A percentile compares a stretch with the other conserved stretches of the same genome.
phyloP scores from a whole-genome alignment of 2,329 filamentous ascomycete species.

The Colletotrichum acutatum region DNA sequence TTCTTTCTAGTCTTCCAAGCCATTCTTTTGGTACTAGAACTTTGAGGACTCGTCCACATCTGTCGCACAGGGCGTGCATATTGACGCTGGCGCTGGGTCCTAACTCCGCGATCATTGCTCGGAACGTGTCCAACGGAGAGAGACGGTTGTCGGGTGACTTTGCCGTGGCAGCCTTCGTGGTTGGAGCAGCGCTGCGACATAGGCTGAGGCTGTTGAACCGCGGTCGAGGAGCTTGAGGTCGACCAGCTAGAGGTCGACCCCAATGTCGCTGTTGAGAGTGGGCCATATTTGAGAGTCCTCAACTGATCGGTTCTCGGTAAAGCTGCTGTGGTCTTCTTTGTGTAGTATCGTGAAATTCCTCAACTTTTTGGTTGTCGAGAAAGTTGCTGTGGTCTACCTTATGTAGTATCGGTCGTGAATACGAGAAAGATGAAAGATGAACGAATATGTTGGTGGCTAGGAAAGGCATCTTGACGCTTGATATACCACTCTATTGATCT shows the following conservation, averaged over 20 bases:
- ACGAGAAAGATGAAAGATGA: too few relatives aligned
- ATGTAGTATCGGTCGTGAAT: too few relatives aligned
- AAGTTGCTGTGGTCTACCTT: too few relatives aligned
- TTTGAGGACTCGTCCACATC: neutral
- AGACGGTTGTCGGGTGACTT: neutral
- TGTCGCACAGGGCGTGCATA: neutral
- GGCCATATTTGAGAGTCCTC: neutral
- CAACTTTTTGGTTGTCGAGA: too few relatives aligned
- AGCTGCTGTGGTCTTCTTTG: too few relatives aligned
- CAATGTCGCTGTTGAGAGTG: neutral
- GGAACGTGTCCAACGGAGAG: neutral
- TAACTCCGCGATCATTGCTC: neutral
- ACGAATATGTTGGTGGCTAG: too few relatives aligned
- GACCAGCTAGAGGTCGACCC: neutral
- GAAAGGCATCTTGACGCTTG: too few relatives aligned
- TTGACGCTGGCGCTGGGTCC: neutral
- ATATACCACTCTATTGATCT: too few relatives aligned
- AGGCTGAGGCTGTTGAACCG: neutral
- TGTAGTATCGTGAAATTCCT: neutral
- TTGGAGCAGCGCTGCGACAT: neutral
- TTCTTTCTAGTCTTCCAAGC: neutral
- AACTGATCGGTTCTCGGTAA: too few relatives aligned
- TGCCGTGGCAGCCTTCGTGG: neutral
- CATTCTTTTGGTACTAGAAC: neutral
- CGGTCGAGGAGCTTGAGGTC: neutral